These are phyloP conservation scores for Exophiala oligosperma DNA, from an alignment of 2,329 filamentous ascomycete species.

Conservation along the genomic window DNA sequence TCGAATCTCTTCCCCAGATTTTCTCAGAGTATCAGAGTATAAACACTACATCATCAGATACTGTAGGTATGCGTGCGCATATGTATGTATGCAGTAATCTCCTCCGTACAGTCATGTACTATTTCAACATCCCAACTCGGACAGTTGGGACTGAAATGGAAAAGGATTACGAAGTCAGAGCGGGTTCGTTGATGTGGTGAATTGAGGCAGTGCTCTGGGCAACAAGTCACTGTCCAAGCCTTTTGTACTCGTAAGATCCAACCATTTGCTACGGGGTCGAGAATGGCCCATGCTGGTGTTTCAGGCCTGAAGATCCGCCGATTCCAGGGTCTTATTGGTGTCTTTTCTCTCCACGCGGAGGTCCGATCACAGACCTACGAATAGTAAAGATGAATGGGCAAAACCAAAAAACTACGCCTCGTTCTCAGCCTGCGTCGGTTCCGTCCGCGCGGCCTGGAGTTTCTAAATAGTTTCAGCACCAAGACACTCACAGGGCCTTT, in stretches of 20 bases:
- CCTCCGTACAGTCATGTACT: too few species aligned
- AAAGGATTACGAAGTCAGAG: too few species aligned
- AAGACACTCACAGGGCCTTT: background rate
- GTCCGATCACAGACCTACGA: background rate
- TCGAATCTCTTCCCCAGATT: too few species aligned
- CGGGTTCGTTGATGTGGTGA: too few species aligned
- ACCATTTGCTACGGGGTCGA: background rate
- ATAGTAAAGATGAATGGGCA: background rate
- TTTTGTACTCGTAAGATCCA: background rate
- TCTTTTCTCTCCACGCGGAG: background rate
- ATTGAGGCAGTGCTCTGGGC: too few species aligned
- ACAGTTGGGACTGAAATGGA: too few species aligned
- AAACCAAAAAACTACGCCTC: background rate
- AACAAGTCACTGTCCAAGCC: background rate
- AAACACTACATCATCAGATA: too few species aligned
- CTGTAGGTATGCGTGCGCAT: too few species aligned
- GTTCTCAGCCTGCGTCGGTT: background rate
- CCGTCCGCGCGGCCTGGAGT: conserved; percentile 2
- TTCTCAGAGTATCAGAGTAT: too few species aligned
- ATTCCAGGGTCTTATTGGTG: background rate
- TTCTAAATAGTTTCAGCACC: background rate
- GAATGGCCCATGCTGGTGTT: background rate
- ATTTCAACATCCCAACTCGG: too few species aligned
- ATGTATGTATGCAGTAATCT: too few species aligned
- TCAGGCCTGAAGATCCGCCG: background rate